A percentile compares a stretch with the other conserved stretches of the same genome.
These are phyloP conservation scores for Cladosporium sp. DNA, from an alignment of 2,329 filamentous ascomycete species.

Conservation along the genomic window DNA sequence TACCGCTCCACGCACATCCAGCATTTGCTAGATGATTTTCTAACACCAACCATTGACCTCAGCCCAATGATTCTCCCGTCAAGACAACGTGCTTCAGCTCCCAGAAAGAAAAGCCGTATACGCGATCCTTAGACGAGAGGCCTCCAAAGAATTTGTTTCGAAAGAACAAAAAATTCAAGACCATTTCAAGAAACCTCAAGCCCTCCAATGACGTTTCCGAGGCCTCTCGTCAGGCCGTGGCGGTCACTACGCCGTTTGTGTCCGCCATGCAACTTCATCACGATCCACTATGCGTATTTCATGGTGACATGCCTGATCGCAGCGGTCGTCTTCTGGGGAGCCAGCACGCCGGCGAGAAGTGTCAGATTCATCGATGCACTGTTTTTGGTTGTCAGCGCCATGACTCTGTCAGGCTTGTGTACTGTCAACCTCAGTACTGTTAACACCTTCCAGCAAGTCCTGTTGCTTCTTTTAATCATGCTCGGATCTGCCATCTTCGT, in stretches of 20 bases:
- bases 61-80: constrained; percentile 8
- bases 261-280: constrained; percentile 32
- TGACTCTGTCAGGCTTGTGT: constrained; percentile 65
- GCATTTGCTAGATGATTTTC: constrained; percentile 8
- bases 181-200: neutral
- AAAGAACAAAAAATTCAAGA: neutral
- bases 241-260: constrained; percentile 8
- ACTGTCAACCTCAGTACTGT: constrained; percentile 61
- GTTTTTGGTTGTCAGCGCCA: constrained; percentile 62
- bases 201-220: constrained; percentile 1
- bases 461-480: constrained; percentile 62
- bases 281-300: constrained; percentile 64
- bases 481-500: constrained; percentile 65
- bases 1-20: neutral
- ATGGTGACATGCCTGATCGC: constrained; percentile 51
- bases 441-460: constrained; percentile 64
- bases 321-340: constrained; percentile 59
- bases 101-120: constrained; percentile 13
- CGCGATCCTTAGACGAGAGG: constrained; percentile 12
- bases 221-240: constrained; percentile 10
- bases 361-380: constrained; percentile 61
- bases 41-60: constrained; percentile 3
- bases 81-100: constrained; percentile 11
- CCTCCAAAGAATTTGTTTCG: constrained; percentile 1
- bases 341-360: constrained; percentile 48